Conservation (phyloP, 2,329 filamentous ascomycete genomes). For the Blastomyces parvus region DNA sequence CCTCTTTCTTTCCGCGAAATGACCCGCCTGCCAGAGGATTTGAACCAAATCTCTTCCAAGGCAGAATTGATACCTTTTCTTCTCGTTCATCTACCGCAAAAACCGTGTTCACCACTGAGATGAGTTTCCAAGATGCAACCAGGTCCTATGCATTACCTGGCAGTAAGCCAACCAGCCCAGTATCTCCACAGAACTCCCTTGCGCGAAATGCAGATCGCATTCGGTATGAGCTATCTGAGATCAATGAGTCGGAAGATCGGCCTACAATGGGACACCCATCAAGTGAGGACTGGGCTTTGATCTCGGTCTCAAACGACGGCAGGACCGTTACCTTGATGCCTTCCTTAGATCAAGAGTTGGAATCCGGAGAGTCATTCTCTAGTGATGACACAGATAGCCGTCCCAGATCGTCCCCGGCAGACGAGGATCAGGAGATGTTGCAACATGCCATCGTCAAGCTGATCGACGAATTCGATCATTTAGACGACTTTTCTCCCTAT, state of each 20-base stretch:
- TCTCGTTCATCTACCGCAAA: constrained; percentile 21
- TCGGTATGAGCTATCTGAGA: constrained; percentile 33
- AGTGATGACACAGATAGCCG: constrained; percentile 42
- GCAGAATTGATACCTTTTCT: constrained; percentile 21
- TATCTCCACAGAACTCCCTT: constrained; percentile 21
- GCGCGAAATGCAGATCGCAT: constrained; percentile 31
- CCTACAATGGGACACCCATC: constrained; percentile 65
- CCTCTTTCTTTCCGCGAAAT: constrained; percentile 17
- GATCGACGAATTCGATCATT: constrained; percentile 73
- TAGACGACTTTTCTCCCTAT: constrained; percentile 39
- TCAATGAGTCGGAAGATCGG: constrained; percentile 29
- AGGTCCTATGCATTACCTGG: constrained; percentile 14
- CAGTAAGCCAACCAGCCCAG: constrained; percentile 12
- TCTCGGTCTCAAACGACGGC: constrained; percentile 68
- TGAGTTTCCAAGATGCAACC: constrained; percentile 20
- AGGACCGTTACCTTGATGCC: constrained; percentile 59
- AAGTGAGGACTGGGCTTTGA: constrained; percentile 70
- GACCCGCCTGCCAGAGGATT: constrained; percentile 19
- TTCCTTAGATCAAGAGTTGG: constrained; percentile 51
- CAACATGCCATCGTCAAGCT: constrained; percentile 72
- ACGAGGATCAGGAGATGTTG: constrained; percentile 71
- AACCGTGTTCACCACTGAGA: constrained; percentile 26
- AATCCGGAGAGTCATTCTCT: constrained; percentile 52
- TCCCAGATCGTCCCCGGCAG: constrained; percentile 33
- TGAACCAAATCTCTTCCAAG: constrained; percentile 28